Evolutionary conservation across 192 early-diverging fungal species (phyloP).

Genomic region (Phlyctochytrium planicorne): DNA sequence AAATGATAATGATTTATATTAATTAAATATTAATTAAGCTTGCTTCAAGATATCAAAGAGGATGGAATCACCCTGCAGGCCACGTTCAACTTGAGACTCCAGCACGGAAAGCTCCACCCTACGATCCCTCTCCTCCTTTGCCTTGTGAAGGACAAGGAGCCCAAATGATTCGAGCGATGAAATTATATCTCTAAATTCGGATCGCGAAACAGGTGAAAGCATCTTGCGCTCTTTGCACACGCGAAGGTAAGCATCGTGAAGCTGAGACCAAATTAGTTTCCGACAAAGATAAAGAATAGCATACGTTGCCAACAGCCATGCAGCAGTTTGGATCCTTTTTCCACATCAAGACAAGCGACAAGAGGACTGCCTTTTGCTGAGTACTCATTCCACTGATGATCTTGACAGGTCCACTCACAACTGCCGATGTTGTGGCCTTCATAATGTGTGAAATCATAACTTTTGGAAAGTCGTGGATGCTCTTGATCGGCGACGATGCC

Average conservation of each 20-base stretch:
- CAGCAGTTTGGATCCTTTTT: not conserved
- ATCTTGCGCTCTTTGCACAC: conserved; percentile 52
- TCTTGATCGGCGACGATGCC: no score
- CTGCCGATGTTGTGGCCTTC: conserved; percentile 61
- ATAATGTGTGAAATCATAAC: conserved; percentile 81
- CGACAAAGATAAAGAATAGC: not conserved
- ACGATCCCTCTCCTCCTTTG: conserved; percentile 18
- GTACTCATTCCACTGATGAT: conserved; percentile 72
- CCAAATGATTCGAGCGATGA: conserved; percentile 71
- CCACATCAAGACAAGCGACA: conserved; percentile 47
- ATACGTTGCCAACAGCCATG: not conserved
- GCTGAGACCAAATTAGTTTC: not conserved
- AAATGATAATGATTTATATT: no score
- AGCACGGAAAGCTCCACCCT: conserved; percentile 13
- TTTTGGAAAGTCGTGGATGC: conserved; percentile 51
- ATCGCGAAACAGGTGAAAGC: conserved; percentile 66
- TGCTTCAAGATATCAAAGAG: conserved; percentile 20
- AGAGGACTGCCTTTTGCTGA: conserved; percentile 82
- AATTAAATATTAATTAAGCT: no score
- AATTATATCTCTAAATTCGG: conserved; percentile 75
- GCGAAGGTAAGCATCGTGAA: conserved; percentile 58
- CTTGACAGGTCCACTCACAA: conserved; percentile 56
- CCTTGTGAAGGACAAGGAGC: conserved; percentile 49
- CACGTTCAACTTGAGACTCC: conserved; percentile 15
- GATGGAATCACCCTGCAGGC: conserved; percentile 13